These are phyloP conservation scores for Xylaria digitata DNA, from an alignment of 2,329 filamentous ascomycete species.

Conservation along the genomic window DNA sequence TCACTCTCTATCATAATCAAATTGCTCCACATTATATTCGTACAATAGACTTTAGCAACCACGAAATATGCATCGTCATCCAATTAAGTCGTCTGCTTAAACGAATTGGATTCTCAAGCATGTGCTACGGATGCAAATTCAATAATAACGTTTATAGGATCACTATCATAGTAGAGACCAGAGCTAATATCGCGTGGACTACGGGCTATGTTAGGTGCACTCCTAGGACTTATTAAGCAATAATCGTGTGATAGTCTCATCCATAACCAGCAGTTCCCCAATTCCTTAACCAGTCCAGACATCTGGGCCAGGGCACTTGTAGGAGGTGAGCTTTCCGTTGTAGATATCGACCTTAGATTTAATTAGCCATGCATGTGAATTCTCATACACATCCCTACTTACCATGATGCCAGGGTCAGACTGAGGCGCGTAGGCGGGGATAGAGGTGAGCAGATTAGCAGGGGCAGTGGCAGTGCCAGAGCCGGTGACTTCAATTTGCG, in stretches of 20 bases:
- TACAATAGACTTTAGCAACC: too few relatives aligned
- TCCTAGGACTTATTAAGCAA: background rate
- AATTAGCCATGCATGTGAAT: constrained; percentile 22
- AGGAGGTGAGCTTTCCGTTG: constrained; percentile 56
- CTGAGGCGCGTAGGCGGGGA: constrained; percentile 58
- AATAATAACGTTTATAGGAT: too few relatives aligned
- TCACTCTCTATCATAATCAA: too few relatives aligned
- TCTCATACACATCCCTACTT: constrained; percentile 36
- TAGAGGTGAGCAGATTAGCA: constrained; percentile 56
- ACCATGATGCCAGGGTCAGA: constrained; percentile 62
- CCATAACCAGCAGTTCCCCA: too few relatives aligned
- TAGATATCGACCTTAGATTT: constrained; percentile 59
- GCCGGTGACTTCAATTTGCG: constrained; percentile 63
- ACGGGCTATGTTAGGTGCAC: background rate
- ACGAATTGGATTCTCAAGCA: too few relatives aligned
- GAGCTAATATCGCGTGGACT: too few relatives aligned
- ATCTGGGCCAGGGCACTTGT: constrained; percentile 60
- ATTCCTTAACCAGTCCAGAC: constrained; percentile 58
- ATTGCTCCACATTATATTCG: too few relatives aligned
- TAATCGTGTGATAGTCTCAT: background rate
- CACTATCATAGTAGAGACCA: too few relatives aligned
- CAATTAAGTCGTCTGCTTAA: too few relatives aligned
- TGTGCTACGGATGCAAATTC: too few relatives aligned
- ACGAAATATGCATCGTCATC: too few relatives aligned
- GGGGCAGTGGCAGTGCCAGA: constrained; percentile 58